Base-by-base conservation (phyloP, 2,329 filamentous ascomycete genomes). In the Aureobasidium pullulans region DNA sequence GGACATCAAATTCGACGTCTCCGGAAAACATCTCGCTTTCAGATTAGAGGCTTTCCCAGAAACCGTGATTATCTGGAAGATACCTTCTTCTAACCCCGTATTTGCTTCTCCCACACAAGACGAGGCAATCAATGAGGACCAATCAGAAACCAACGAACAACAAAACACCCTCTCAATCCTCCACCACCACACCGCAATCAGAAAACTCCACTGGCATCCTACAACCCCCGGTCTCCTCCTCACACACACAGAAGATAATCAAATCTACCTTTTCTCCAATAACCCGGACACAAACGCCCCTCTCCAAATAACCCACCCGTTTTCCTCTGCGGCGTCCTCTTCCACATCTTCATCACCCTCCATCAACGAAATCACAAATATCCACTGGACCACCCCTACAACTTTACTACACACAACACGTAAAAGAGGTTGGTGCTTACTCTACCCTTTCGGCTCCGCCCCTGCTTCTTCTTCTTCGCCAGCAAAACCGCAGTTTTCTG, bases 151-250 rank as follows among this genome's bases (percentile, higher is more conserved):
- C 8, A 19, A 8, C 9, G 37, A 73, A 77, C 60, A 68, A 75
- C 3, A 60, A 65, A 16, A 71, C 66, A n/a, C 9, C 8, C 64
- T 76, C 74, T 4, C 71, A 4, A 73, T 79, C 11, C 57, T 79
- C 1, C 71, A 79, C 3, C 76, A 79, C 61, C 73, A 79, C 62
- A 66, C 71, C 9, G 71, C 75, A 11, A 66, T 79, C 28, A 76
- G 75, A 43, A 66, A 66, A 11, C 65, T 79, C 7, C 62, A 65
- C 13, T 80, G 77, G 77, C 76, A 79, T 61, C 73, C 75, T 1
- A 63, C 65, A 9, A 63, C 69, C 23, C 61, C 72, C 3, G 61
- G 67, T 0, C 64, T 71, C 0, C 70, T 79, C 1, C 67, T 79
- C 48, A 71, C 79, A 6, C 75, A 77, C 54, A 75, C 74, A 32